Conservation (phyloP, 179 eudicot species). For the Beta lomatogona region DNA sequence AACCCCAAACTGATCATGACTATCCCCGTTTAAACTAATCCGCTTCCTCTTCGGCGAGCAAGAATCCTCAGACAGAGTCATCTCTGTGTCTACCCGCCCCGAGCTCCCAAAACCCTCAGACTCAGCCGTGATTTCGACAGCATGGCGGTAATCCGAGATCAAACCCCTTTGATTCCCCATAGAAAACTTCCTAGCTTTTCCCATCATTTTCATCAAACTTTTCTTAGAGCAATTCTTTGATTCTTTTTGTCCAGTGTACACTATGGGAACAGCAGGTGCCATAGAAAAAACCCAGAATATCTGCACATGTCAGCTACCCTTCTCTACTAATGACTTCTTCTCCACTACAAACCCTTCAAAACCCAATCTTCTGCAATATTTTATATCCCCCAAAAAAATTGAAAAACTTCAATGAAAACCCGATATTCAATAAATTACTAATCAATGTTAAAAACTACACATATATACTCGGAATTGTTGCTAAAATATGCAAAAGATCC, state of each 20-base stretch:
- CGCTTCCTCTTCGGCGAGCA: slow-evolving; percentile 54
- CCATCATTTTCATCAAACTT: slow-evolving; percentile 35
- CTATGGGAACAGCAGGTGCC: slow-evolving; percentile 35
- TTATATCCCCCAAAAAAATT: no score
- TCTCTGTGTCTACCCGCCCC: slow-evolving; percentile 49
- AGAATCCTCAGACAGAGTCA: slow-evolving; percentile 50
- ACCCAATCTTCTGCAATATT: not conserved
- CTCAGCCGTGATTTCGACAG: slow-evolving; percentile 36
- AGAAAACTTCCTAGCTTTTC: slow-evolving; percentile 51
- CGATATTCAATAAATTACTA: not conserved
- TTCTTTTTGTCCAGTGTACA: slow-evolving; percentile 31
- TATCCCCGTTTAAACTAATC: slow-evolving; percentile 56
- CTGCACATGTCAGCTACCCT: slow-evolving; percentile 28
- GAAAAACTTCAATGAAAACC: not conserved
- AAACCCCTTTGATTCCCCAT: slow-evolving; percentile 38
- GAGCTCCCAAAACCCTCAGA: slow-evolving; percentile 71
- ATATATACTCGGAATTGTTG: no score
- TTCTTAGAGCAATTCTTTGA: slow-evolving; percentile 23
- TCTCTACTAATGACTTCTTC: no score
- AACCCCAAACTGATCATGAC: slow-evolving; percentile 60
- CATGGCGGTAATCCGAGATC: slow-evolving; percentile 36
- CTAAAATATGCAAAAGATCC: no score
- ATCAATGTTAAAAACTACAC: no score
- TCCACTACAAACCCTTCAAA: not conserved
- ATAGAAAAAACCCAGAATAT: slow-evolving; percentile 20